Conservation (phyloP, 805 yeast species). For the Zygosaccharomyces lentus region DNA sequence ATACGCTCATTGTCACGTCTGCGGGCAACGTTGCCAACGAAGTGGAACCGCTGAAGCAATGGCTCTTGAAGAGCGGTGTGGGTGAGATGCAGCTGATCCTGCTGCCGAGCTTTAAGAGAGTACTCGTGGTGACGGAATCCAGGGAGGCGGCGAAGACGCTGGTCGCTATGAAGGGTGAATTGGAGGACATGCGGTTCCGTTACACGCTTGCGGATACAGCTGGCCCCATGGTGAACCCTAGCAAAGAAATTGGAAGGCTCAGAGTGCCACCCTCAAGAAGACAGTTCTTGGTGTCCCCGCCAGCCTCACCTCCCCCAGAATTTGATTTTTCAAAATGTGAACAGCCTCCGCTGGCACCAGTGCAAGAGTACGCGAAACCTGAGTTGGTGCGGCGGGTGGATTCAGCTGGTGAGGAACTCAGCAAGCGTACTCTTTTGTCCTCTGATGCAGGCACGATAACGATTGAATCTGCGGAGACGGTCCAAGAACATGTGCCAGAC, state of each 20-base stretch:
- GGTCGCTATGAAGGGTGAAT: background rate
- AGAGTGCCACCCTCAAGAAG: conserved; percentile 34
- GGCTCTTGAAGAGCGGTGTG: conserved; percentile 21
- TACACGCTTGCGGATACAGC: conserved; percentile 3
- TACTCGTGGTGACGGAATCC: conserved; percentile 11
- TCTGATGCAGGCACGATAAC: conserved; percentile 23
- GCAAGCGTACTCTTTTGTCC: conserved; percentile 17
- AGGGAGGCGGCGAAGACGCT: background rate
- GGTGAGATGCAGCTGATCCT: conserved; percentile 23
- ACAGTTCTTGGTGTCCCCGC: conserved; percentile 41
- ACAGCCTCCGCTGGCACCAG: conserved; percentile 32
- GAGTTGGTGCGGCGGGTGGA: background rate
- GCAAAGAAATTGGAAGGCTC: conserved; percentile 1
- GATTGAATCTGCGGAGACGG: conserved; percentile 17
- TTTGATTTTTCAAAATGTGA: conserved; percentile 38
- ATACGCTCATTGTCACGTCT: conserved; percentile 27
- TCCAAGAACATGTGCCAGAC: background rate
- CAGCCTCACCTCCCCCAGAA: conserved; percentile 41
- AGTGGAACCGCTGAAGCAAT: conserved; percentile 15
- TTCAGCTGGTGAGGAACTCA: background rate
- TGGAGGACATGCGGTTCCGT: background rate
- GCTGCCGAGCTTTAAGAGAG: conserved; percentile 22
- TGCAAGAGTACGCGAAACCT: background rate
- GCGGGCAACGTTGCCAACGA: conserved; percentile 7
- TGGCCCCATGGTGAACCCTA: conserved; percentile 1